These are phyloP conservation scores for Solanum pinnatisectum DNA, from an alignment of 257 asterid genomes.

Conservation along the genomic window DNA sequence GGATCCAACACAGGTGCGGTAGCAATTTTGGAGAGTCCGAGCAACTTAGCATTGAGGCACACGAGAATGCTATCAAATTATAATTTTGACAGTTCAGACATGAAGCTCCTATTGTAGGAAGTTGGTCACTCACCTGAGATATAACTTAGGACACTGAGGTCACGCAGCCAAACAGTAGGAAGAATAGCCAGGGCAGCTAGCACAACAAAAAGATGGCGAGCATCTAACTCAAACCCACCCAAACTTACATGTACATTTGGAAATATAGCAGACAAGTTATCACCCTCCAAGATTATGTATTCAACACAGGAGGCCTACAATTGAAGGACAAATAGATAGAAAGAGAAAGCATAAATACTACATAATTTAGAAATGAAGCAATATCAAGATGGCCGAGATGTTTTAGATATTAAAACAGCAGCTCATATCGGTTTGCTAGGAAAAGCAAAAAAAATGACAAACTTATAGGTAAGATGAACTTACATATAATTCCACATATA, in stretches of 20 bases:
- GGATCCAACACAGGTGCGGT: too few relatives aligned
- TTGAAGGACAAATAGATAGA: not conserved
- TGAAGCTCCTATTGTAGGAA: not conserved
- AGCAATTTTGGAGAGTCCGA: too few relatives aligned
- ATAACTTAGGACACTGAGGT: conserved; percentile 81
- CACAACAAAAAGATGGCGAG: conserved; percentile 68
- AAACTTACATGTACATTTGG: conserved; percentile 68
- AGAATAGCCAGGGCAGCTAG: conserved; percentile 70
- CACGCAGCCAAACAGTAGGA: conserved; percentile 84
- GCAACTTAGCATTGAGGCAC: not conserved
- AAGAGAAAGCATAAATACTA: not conserved
- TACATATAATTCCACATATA: conserved; percentile 90
- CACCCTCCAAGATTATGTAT: conserved; percentile 83
- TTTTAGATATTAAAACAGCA: not conserved
- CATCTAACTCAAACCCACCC: conserved; percentile 44
- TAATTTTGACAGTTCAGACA: not conserved
- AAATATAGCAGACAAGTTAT: conserved; percentile 74
- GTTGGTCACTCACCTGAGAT: conserved; percentile 62
- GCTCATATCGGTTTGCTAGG: not conserved
- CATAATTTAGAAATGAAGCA: not conserved
- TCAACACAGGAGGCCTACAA: conserved; percentile 89
- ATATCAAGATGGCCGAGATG: not conserved
- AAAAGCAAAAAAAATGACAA: not conserved
- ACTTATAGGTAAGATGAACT: conserved; percentile 27
- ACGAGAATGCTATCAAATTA: not conserved